Evolutionary conservation across 2,329 filamentous ascomycete genomes (phyloP).

Genomic region (Aulographum hederae): DNA sequence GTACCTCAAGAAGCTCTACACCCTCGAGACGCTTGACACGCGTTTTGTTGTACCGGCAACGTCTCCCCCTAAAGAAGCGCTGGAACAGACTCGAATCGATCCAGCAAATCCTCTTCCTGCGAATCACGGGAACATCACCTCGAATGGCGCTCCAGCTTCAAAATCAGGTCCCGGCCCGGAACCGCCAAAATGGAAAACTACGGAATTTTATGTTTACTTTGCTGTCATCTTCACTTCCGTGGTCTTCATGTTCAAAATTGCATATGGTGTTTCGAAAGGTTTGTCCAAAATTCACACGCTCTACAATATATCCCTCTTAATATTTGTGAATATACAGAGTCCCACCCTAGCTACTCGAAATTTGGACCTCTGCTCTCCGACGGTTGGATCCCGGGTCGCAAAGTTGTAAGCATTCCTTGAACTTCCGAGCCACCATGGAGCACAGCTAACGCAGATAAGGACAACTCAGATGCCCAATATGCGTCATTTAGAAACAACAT

Average conservation of each 20-base stretch:
- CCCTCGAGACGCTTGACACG: conserved; percentile 50
- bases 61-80: conserved; percentile 33
- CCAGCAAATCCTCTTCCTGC: conserved; percentile 13
- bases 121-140: conserved; percentile 2
- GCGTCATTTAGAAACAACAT: conserved; percentile 69
- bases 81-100: conserved; percentile 16
- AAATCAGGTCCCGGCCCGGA: conserved; percentile 25
- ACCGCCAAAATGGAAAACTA: conserved; percentile 65
- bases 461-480: conserved; percentile 83
- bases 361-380: conserved; percentile 53
- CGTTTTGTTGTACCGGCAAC: conserved; percentile 54
- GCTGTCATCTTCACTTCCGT: conserved; percentile 46
- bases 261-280: conserved; percentile 73
- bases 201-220: conserved; percentile 74
- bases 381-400: conserved; percentile 85
- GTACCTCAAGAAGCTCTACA: conserved; percentile 42
- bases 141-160: conserved; percentile 4
- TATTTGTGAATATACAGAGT: conserved; percentile 36
- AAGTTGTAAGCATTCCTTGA: conserved; percentile 41
- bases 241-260: conserved; percentile 81
- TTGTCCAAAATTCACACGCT: conserved; percentile 10
- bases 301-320: conserved; percentile 4
- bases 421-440: not conserved
- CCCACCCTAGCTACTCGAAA: conserved; percentile 62
- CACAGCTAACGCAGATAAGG: conserved; percentile 27